A percentile compares a stretch with the other conserved stretches of the same genome.
These are phyloP conservation scores for Fusarium succisae DNA, from an alignment of 2,329 filamentous ascomycete species.

Conservation along the genomic window DNA sequence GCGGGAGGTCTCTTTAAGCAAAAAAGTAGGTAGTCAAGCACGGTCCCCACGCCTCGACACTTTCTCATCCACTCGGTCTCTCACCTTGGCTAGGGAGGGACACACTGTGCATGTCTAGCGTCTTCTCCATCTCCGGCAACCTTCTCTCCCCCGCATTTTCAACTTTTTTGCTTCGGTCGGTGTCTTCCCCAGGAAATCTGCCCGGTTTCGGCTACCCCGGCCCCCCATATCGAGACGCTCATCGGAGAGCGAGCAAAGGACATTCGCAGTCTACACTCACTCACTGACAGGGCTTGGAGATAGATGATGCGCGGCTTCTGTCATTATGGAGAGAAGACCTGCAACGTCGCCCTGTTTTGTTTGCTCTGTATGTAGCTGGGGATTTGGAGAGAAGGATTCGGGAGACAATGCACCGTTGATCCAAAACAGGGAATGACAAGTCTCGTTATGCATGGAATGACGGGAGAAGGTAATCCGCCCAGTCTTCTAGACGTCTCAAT, in stretches of 20 bases:
- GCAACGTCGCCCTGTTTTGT: neutral
- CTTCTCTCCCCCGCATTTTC: slow-evolving; percentile 7
- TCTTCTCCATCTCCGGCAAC: slow-evolving; percentile 1
- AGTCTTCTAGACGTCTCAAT: neutral
- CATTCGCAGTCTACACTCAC: too few relatives aligned
- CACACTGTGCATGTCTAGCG: slow-evolving; percentile 33
- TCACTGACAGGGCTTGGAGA: neutral
- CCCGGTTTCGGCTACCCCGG: slow-evolving; percentile 29
- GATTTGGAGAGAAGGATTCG: neutral
- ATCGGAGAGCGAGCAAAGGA: slow-evolving; percentile 21
- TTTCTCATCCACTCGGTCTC: neutral
- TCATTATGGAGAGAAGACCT: slow-evolving; percentile 1
- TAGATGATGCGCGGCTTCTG: neutral
- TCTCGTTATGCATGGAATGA: slow-evolving; percentile 8
- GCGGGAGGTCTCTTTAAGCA: neutral
- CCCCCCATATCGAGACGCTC: slow-evolving; percentile 18
- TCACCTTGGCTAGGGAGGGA: slow-evolving; percentile 27
- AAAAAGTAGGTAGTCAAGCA: neutral
- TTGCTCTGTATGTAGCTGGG: neutral
- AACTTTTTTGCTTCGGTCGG: neutral
- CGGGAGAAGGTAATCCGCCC: slow-evolving; percentile 5
- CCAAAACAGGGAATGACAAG: neutral
- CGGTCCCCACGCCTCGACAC: neutral
- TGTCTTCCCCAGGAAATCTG: slow-evolving; percentile 18
- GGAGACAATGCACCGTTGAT: neutral